Base-by-base conservation (phyloP, 495 filamentous ascomycete species). In the Penicillium ucsense region DNA sequence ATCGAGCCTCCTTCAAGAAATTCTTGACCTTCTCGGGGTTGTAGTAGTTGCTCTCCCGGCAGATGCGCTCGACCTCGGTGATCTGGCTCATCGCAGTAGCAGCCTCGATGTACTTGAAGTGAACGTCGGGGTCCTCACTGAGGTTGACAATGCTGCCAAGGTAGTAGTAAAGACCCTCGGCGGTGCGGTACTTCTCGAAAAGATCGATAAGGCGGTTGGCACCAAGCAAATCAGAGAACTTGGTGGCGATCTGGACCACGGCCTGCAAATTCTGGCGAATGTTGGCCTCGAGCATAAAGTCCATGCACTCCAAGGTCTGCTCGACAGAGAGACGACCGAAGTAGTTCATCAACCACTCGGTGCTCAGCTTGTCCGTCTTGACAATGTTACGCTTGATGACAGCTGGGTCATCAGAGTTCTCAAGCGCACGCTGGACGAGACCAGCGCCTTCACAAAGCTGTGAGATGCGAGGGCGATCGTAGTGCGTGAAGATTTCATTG, bases 71-170 rank as follows among this genome's bases (percentile, higher is more conserved):
- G 34, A 99, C 92, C 62, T 99, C 92, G 47, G 83, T 86, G 54
- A 94, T 78, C 64, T 99, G 91, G 6, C 79, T 79, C 79, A 94
- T 94, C 58, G 80, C 82, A 41, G 91, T 95, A 32, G 94, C 92
- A 47, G 94, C 89, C 70, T 97, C 89, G 44, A 99, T 94, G 66
- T 99, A 99, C 76, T 99, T 99, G 82, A 95, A 99, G 65, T 88
- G 82, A 36, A 99, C 92, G 58, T 99, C 94, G 27, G 84, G 70
- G 59, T 99, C 94, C 66, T 96, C 87, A 50, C 86, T 94, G 28
- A 99, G 70, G 63, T 99, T 99, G 68, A 99, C 92, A 52, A 99
- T 90, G 61, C 89, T 92, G 43, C 90, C 91, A 45, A 99, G 80
- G 70, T 95, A 99, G 74, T 91, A 95, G 78, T 92, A 99, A 10